Evolutionary conservation across 768 basidiomycete species (phyloP).

Genomic region (Artomyces pyxidatus): DNA sequence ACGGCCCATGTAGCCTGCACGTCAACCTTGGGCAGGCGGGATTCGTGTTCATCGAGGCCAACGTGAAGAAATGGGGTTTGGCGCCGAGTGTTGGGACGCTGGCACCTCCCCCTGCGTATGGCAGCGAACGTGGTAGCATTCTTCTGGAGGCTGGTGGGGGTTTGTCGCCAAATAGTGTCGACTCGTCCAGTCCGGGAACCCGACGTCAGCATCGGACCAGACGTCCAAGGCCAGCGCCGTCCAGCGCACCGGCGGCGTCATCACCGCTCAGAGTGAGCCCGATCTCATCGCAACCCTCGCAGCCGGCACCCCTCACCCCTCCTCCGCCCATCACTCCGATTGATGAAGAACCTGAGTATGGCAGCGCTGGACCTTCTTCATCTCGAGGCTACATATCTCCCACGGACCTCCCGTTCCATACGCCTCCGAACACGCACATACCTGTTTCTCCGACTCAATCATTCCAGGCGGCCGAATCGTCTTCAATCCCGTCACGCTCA

Average conservation of each 20-base stretch:
- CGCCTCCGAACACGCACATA: slow-evolving; percentile 39
- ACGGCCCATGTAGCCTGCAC: slow-evolving; percentile 93
- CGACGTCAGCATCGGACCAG: slow-evolving; percentile 57
- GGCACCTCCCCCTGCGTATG: slow-evolving; percentile 96
- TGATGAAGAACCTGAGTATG: slow-evolving; percentile 47
- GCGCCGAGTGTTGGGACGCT: slow-evolving; percentile 96
- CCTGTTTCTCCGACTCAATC: slow-evolving; percentile 33
- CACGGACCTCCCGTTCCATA: slow-evolving; percentile 56
- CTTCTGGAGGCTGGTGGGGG: slow-evolving; percentile 80
- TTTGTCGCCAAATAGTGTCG: slow-evolving; percentile 27
- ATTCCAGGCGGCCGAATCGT: slow-evolving; percentile 17
- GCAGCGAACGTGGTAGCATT: slow-evolving; percentile 93
- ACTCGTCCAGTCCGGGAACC: slow-evolving; percentile 35
- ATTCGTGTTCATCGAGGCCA: slow-evolving; percentile 98
- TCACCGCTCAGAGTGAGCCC: slow-evolving; percentile 59
- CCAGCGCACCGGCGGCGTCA: slow-evolving; percentile 40
- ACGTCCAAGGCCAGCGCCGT: slow-evolving; percentile 38
- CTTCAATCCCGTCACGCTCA: slow-evolving; percentile 45
- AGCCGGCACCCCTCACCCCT: slow-evolving; percentile 40
- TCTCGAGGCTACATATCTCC: slow-evolving; percentile 50
- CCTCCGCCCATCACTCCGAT: slow-evolving; percentile 74
- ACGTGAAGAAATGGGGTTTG: slow-evolving; percentile 99
- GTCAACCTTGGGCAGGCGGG: slow-evolving; percentile 97
- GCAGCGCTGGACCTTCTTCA: slow-evolving; percentile 47
- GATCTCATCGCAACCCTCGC: slow-evolving; percentile 27